These are phyloP conservation scores for Penicillium atrosanguineum DNA, from an alignment of 495 filamentous ascomycete species.

Conservation along the genomic window DNA sequence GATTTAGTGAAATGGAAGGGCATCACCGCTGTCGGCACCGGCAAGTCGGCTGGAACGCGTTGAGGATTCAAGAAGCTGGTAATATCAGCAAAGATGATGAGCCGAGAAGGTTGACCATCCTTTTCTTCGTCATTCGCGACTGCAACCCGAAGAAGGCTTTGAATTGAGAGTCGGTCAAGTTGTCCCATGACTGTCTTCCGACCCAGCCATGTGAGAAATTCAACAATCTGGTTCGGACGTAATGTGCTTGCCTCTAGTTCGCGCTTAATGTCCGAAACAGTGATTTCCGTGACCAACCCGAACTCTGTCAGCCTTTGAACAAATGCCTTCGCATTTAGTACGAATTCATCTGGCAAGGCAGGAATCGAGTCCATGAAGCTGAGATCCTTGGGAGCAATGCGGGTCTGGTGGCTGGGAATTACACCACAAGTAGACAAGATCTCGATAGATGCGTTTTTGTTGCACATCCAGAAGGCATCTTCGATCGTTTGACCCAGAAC, in stretches of 20 bases:
- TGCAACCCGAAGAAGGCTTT: constrained; percentile 71
- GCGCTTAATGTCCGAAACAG: constrained; percentile 75
- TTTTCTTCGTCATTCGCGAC: constrained; percentile 73
- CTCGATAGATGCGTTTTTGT: constrained; percentile 75
- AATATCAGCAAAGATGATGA: constrained; percentile 75
- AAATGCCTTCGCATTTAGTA: constrained; percentile 61
- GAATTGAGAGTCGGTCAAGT: constrained; percentile 60
- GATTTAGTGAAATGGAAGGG: constrained; percentile 74
- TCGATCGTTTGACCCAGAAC: constrained; percentile 80
- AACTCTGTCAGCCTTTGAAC: constrained; percentile 74
- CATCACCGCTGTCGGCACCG: constrained; percentile 76
- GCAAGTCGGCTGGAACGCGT: constrained; percentile 77
- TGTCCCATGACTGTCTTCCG: constrained; percentile 63
- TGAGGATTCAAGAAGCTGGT: constrained; percentile 68
- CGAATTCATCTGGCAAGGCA: constrained; percentile 73
- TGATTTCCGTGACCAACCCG: constrained; percentile 79
- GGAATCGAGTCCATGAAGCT: constrained; percentile 91
- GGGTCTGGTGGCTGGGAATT: constrained; percentile 70
- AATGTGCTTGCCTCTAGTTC: constrained; percentile 78
- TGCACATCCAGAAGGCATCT: constrained; percentile 92
- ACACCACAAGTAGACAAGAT: constrained; percentile 85
- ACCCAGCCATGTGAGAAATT: constrained; percentile 81
- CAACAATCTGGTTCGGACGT: constrained; percentile 65
- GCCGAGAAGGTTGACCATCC: constrained; percentile 53
- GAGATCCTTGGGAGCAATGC: constrained; percentile 75